Evolutionary conservation across 1,284 basidiomycete genomes (phyloP).

Genomic region (Trametes sp.): DNA sequence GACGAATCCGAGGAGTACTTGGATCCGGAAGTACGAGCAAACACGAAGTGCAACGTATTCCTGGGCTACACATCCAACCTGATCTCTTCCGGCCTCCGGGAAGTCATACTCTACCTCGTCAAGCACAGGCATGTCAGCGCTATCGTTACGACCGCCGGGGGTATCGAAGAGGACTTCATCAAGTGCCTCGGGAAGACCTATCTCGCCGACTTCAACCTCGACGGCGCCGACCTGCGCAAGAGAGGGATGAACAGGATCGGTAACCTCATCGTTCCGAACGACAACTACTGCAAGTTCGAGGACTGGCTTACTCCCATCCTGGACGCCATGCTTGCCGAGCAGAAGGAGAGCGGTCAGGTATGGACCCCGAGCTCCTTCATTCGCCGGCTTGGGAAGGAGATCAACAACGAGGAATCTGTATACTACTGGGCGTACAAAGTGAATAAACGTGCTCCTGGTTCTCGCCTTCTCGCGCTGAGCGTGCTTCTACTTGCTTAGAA

Average conservation of each 20-base stretch:
- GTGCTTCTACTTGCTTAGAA: slow-evolving; percentile 64
- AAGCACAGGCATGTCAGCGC: slow-evolving; percentile 92
- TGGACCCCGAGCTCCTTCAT: slow-evolving; percentile 99
- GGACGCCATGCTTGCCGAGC: slow-evolving; percentile 91
- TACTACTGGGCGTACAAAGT: slow-evolving; percentile 99
- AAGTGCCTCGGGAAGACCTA: slow-evolving; percentile 98
- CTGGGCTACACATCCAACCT: slow-evolving; percentile 99
- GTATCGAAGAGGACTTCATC: slow-evolving; percentile 99
- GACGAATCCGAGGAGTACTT: slow-evolving; percentile 75
- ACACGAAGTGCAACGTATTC: slow-evolving; percentile 87
- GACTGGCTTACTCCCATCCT: slow-evolving; percentile 98
- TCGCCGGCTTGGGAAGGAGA: slow-evolving; percentile 91
- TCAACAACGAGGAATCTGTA: slow-evolving; percentile 95
- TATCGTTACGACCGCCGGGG: slow-evolving; percentile 97
- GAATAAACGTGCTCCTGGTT: slow-evolving; percentile 45
- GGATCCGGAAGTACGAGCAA: slow-evolving; percentile 65
- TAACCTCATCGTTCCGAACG: slow-evolving; percentile 97
- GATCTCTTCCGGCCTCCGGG: slow-evolving; percentile 96
- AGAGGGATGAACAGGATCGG: slow-evolving; percentile 97
- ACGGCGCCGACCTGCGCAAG: slow-evolving; percentile 87
- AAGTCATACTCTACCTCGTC: slow-evolving; percentile 92
- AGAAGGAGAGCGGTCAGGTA: slow-evolving; percentile 72
- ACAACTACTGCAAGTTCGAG: slow-evolving; percentile 99
- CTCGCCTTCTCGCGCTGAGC: slow-evolving; percentile 37
- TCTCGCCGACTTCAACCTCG: slow-evolving; percentile 92